Percentiles rank a stretch among this genome's conserved stretches.
These are phyloP conservation scores for Aspergillus hancockii DNA, from an alignment of 495 filamentous ascomycete species.

Conservation along the genomic window DNA sequence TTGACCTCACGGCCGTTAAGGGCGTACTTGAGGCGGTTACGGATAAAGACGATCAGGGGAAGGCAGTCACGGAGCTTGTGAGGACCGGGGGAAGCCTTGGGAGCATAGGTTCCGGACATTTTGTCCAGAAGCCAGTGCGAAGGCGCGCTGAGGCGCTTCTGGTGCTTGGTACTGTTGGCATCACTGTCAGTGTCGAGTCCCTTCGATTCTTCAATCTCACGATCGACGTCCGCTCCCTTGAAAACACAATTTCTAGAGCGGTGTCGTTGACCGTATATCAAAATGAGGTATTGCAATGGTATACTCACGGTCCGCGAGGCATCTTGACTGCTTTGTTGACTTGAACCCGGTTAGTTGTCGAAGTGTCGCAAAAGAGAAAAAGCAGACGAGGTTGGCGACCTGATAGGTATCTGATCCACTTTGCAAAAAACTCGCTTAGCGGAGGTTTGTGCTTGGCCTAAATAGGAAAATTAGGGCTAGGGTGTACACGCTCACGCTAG, in stretches of 20 bases:
- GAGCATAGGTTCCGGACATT: slow-evolving; percentile 95
- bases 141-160: slow-evolving; percentile 98
- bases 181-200: slow-evolving; percentile 31
- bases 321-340: slow-evolving; percentile 57
- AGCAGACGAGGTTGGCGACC: slow-evolving; percentile 14
- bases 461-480: slow-evolving; percentile 12
- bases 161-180: slow-evolving; percentile 89
- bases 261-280: not conserved
- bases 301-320: slow-evolving; percentile 69
- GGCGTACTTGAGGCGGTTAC: slow-evolving; percentile 98
- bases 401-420: slow-evolving; percentile 29
- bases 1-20: slow-evolving; percentile 97
- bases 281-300: slow-evolving; percentile 1
- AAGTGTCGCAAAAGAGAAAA: slow-evolving; percentile 36
- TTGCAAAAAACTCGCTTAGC: slow-evolving; percentile 40
- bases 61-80: slow-evolving; percentile 99
- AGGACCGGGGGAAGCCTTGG: slow-evolving; percentile 92
- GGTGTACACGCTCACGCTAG: slow-evolving; percentile 32
- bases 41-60: slow-evolving; percentile 98
- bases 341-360: slow-evolving; percentile 43
- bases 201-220: slow-evolving; percentile 1
- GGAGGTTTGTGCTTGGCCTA: slow-evolving; percentile 27
- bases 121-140: slow-evolving; percentile 99
- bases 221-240: not conserved
- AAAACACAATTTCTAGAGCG: not conserved